Conservation (phyloP, 2,329 filamentous ascomycete genomes). For the Beauveria australis region DNA sequence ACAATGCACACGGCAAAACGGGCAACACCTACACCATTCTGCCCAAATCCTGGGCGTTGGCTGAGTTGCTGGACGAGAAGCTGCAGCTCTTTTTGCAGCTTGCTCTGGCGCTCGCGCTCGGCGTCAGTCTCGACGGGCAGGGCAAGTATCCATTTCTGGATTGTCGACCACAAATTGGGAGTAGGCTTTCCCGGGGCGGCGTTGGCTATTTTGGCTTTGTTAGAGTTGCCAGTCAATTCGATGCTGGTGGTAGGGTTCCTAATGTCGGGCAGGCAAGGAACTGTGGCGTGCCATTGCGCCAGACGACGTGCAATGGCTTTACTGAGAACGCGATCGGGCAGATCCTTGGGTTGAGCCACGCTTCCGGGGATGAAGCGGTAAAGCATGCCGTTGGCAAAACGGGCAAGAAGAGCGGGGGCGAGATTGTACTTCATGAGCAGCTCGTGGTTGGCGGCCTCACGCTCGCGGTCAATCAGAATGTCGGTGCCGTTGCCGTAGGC, state of each 20-base stretch:
- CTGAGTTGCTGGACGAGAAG: slow-evolving; percentile 64
- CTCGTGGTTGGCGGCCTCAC: slow-evolving; percentile 72
- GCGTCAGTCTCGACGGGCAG: slow-evolving; percentile 65
- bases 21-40: slow-evolving; percentile 54
- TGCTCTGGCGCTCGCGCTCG: slow-evolving; percentile 57
- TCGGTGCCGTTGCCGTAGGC: slow-evolving; percentile 94
- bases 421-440: slow-evolving; percentile 76
- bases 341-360: slow-evolving; percentile 71
- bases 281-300: slow-evolving; percentile 83
- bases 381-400: slow-evolving; percentile 92
- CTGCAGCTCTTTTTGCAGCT: slow-evolving; percentile 67
- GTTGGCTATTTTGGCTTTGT: slow-evolving; percentile 36
- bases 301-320: slow-evolving; percentile 74
- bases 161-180: slow-evolving; percentile 90
- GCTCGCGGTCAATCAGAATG: slow-evolving; percentile 89
- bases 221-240: slow-evolving; percentile 19
- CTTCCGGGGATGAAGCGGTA: slow-evolving; percentile 83
- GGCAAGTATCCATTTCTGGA: slow-evolving; percentile 91
- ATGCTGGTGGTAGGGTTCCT: slow-evolving; percentile 19
- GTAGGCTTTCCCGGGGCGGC: slow-evolving; percentile 59
- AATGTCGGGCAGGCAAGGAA: slow-evolving; percentile 45
- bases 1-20: neutral
- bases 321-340: slow-evolving; percentile 69
- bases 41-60: slow-evolving; percentile 66
- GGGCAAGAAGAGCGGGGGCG: slow-evolving; percentile 78